Evolutionary conservation across 768 basidiomycete species (phyloP).

Genomic region (Boletus subcaerulescens): DNA sequence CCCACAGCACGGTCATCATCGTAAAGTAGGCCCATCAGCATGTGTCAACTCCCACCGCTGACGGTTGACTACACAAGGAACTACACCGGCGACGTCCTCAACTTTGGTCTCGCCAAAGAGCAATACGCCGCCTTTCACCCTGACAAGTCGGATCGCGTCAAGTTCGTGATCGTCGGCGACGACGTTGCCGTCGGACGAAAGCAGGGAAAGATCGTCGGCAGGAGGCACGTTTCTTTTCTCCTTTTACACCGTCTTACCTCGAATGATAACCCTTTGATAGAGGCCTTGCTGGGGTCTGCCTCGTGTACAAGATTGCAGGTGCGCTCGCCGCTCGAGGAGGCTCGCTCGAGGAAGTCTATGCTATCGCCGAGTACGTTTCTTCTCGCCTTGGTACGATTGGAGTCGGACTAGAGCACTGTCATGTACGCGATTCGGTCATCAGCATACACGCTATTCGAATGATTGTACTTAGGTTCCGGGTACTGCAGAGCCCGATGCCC

Average conservation of each 20-base stretch:
- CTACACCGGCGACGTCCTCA: constrained; percentile 88
- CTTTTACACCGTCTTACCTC: not conserved
- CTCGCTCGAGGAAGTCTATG: constrained; percentile 64
- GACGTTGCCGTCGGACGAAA: constrained; percentile 84
- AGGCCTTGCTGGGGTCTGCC: constrained; percentile 75
- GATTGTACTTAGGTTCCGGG: constrained; percentile 61
- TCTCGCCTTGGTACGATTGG: constrained; percentile 77
- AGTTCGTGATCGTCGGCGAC: constrained; percentile 83
- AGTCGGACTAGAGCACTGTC: constrained; percentile 85
- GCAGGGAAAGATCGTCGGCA: constrained; percentile 81
- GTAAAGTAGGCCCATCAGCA: constrained; percentile 55
- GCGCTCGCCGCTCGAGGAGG: constrained; percentile 71
- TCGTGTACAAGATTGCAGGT: constrained; percentile 91
- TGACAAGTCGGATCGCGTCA: constrained; percentile 61
- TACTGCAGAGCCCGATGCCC: constrained; percentile 55
- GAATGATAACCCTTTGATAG: constrained; percentile 34
- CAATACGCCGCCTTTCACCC: constrained; percentile 72
- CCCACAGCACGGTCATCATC: constrained; percentile 68
- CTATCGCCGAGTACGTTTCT: constrained; percentile 62
- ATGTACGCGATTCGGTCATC: constrained; percentile 42
- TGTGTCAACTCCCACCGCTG: not conserved
- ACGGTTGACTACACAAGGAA: constrained; percentile 46
- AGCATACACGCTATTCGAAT: not conserved
- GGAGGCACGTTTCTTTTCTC: constrained; percentile 42
- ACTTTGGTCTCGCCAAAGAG: constrained; percentile 88